Conservation (phyloP, 805 yeast species). For the Cyberlindnera mrakii region DNA sequence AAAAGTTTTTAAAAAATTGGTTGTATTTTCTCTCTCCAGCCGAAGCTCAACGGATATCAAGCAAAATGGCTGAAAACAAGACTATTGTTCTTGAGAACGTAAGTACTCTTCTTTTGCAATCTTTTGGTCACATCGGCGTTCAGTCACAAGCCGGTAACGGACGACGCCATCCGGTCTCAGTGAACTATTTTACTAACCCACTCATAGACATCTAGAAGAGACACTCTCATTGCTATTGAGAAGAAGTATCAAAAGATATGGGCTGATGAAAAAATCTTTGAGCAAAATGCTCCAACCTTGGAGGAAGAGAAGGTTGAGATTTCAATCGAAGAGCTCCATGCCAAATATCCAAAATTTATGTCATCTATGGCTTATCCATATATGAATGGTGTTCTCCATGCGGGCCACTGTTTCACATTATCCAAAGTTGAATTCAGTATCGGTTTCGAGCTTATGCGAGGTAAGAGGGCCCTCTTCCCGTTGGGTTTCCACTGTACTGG, state of each 20-base stretch:
- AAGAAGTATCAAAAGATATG: constrained; percentile 81
- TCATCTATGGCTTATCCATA: constrained; percentile 92
- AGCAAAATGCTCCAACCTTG: constrained; percentile 78
- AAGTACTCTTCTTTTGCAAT: constrained; percentile 6
- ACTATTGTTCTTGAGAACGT: constrained; percentile 38
- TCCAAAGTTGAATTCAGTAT: constrained; percentile 89
- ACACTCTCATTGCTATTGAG: constrained; percentile 83
- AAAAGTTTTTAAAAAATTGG: no score
- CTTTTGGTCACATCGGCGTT: neutral
- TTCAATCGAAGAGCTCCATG: constrained; percentile 63
- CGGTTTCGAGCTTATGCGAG: constrained; percentile 93
- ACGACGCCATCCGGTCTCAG: neutral
- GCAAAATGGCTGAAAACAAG: constrained; percentile 23
- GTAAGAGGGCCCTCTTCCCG: constrained; percentile 89
- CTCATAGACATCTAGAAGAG: constrained; percentile 83
- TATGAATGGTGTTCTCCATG: constrained; percentile 97
- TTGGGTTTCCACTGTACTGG: constrained; percentile 99
- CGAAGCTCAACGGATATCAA: neutral
- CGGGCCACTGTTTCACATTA: constrained; percentile 93
- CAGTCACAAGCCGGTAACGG: neutral
- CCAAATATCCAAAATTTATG: constrained; percentile 78
- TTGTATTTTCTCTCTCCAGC: neutral
- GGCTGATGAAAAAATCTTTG: constrained; percentile 82
- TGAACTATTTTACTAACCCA: constrained; percentile 4
- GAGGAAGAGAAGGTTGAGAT: constrained; percentile 56